Evolutionary conservation across 202 grass and related monocot species (phyloP), one percentile per base, ranked within the genome.

Genomic region (Zoysia matrella): DNA sequence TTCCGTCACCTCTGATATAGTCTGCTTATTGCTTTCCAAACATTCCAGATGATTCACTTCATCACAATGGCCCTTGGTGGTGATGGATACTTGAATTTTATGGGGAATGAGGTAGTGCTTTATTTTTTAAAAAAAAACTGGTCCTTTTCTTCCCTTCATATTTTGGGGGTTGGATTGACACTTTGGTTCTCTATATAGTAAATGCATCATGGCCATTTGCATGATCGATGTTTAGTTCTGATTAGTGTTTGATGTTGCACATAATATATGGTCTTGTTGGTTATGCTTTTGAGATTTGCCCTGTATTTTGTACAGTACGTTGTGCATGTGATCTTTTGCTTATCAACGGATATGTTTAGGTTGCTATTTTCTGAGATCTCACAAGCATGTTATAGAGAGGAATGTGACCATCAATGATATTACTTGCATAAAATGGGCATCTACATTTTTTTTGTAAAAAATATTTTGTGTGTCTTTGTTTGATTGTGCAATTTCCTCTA

Each of bases 31-130:
- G 10, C 75, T 50, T 62, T 73, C 22, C 50, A 73, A 69, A 86
- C 56, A 60, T 41, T 88, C 69, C 86, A 98, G 95, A 95, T 98
- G 95, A 91, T 95, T 84, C 92, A 98, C 88, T 98, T 95, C 71
- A 88, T 95, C 80, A 95, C 95, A 54, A 93, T 98, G 92, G 87
- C 87, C 10, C 89, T 98, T 74, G 95, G 95, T 85, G 95, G 92
- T 78, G 95, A 98, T 76, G 92, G 90, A 70, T 98, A 98, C 89
- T 77, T 98, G 72, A 98, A 95, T 93, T 98, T 98, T 77, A 98
- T 98, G 92, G 95, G 95, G 47, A 98, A 98, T 40, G 95, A 95
- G 95, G 95, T 98, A 86, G 76, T 18, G 40, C 77, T 84, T 11
- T 80, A 52, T 79, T 84, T 42, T 36, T 36, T 36, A 1, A 39